phyloP scores from a whole-genome alignment of 257 asterid species.

The Paraleonurus japonicus region DNA sequence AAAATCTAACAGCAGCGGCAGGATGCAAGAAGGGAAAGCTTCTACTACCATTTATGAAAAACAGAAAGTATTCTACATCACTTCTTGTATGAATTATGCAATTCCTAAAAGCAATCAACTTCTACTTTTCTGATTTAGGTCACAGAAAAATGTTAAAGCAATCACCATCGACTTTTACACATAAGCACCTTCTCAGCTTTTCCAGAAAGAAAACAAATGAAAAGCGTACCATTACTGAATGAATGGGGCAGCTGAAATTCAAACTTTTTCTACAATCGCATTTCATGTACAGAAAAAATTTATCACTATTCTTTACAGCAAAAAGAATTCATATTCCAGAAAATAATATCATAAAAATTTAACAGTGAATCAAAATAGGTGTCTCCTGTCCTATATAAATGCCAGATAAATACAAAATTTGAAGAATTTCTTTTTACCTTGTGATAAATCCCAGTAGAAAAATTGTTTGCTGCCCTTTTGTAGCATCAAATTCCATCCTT shows the following conservation, averaged over 20 bases:
- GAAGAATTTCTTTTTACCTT: slow-evolving; percentile 9
- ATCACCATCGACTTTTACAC: background rate
- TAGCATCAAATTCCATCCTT: slow-evolving; percentile 25
- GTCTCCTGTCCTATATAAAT: slow-evolving; percentile 27
- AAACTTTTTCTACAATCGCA: slow-evolving; percentile 7
- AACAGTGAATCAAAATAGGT: slow-evolving; percentile 9
- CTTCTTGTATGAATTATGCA: slow-evolving; percentile 6
- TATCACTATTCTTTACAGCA: slow-evolving; percentile 7
- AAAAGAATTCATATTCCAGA: slow-evolving; percentile 16
- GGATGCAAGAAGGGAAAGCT: slow-evolving; percentile 22
- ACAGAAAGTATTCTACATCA: background rate
- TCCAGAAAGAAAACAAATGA: background rate
- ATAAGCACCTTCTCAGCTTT: slow-evolving; percentile 23
- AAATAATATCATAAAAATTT: slow-evolving; percentile 9
- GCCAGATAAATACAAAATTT: slow-evolving; percentile 25
- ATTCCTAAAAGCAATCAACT: slow-evolving; percentile 18
- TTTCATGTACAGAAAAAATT: slow-evolving; percentile 22
- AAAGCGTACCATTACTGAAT: background rate
- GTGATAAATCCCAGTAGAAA: slow-evolving; percentile 35
- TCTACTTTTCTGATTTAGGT: background rate
- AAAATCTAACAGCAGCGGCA: slow-evolving; percentile 10
- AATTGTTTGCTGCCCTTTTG: slow-evolving; percentile 21
- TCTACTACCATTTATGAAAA: slow-evolving; percentile 1
- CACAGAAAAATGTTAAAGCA: background rate
- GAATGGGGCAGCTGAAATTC: slow-evolving; percentile 15